A percentile compares a stretch with the other conserved stretches of the same genome.
phyloP scores from a whole-genome alignment of 2,329 filamentous ascomycete species.

The Trichoderma atroviride region DNA sequence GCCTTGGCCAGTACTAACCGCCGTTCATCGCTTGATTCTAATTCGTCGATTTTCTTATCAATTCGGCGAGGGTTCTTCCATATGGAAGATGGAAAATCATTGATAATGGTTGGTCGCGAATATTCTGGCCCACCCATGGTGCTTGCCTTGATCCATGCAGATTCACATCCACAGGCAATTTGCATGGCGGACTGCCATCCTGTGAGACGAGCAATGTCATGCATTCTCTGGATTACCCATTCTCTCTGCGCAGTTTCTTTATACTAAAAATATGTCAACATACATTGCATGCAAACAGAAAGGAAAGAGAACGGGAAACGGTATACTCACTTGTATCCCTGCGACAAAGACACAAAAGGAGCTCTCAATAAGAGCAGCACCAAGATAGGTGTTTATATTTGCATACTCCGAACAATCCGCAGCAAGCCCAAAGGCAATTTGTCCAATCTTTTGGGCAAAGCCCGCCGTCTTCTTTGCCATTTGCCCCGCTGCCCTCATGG shows the following conservation, averaged over 20 bases:
- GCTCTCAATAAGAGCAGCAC: constrained; percentile 79
- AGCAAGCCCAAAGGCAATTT: constrained; percentile 74
- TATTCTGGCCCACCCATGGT: constrained; percentile 77
- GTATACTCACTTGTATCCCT: constrained; percentile 64
- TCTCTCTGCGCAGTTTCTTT: constrained; percentile 70
- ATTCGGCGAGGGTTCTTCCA: constrained; percentile 56
- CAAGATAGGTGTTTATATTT: constrained; percentile 74
- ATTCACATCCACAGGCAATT: constrained; percentile 83
- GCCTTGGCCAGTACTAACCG: constrained; percentile 62
- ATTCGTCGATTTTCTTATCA: constrained; percentile 54
- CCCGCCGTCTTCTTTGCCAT: constrained; percentile 71
- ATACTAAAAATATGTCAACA: constrained; percentile 55
- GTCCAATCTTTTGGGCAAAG: constrained; percentile 75
- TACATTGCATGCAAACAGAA: not conserved
- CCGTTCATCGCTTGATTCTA: constrained; percentile 45
- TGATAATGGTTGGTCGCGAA: constrained; percentile 48
- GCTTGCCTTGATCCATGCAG: constrained; percentile 76
- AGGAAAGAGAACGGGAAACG: not conserved
- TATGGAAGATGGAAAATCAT: constrained; percentile 43
- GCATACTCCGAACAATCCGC: constrained; percentile 55
- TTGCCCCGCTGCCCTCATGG: constrained; percentile 82
- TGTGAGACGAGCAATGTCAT: constrained; percentile 75
- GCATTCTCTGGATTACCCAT: constrained; percentile 75
- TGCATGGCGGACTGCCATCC: constrained; percentile 85
- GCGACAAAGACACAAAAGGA: constrained; percentile 85